Evolutionary conservation across 495 filamentous ascomycete species (phyloP), one percentile per base, ranked within the genome.

Genomic region (Aspergillus biplanus): DNA sequence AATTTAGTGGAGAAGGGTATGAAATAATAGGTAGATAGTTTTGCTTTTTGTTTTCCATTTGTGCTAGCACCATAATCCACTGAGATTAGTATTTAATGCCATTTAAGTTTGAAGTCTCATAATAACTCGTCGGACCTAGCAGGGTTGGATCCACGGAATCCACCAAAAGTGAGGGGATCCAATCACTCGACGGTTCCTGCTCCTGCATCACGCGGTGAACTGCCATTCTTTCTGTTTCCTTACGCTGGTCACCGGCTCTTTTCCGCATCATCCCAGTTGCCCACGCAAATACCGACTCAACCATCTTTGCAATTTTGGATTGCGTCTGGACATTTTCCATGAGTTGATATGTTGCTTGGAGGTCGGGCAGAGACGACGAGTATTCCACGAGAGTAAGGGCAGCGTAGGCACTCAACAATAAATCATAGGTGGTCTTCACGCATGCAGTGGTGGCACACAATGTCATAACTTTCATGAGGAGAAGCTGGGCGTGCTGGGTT

Each of bases 321-420:
- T 54, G 52, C 52, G 34, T 54, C 7, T 54, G 52, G 6, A 54
- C 52, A n/a, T 54, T 34, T 32, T 54, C 52, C 52, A 54, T 54
- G 13, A 54, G 52, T 9, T 21, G 27, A 16, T 54, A 54, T 12
- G 52, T 16, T 6, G 52, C 52, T 13, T 54, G 52, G 52, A 54
- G 52, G 33, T 54, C 32, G 11, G 52, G 52, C 11, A 54, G 52
- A 33, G 52, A 32, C 12, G 52, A 33, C 16, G 52, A 54, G 32
- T 54, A 54, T 16, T 54, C 52, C 3, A 54, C 52, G 1, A 54
- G 52, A 6, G 52, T 54, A 3, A 54, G 52, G 6, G 27, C 52
- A 5, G 52, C 52, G 27, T 54, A 54, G 4, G 52, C 27, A 32
- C 52, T 18, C 4, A 54, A 32, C 7, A 54, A 27, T 4, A 34